These are phyloP conservation scores for Apiospora saccharicola DNA, from an alignment of 2,329 filamentous ascomycete species.

Conservation along the genomic window DNA sequence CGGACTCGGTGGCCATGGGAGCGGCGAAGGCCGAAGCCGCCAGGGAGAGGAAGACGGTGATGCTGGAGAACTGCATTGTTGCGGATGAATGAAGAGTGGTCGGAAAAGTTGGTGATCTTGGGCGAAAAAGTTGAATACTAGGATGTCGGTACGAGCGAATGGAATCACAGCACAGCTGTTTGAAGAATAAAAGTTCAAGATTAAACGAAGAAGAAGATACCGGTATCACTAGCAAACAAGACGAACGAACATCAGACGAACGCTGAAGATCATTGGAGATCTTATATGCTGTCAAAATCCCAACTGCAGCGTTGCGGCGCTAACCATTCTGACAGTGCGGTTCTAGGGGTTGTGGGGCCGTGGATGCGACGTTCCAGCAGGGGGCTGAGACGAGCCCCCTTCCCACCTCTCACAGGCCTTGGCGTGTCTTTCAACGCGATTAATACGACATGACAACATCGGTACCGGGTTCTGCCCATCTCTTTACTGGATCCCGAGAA, in stretches of 20 bases:
- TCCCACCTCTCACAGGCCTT: not conserved
- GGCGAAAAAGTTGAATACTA: too few species aligned
- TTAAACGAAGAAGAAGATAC: not conserved
- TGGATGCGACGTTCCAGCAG: slow-evolving; percentile 21
- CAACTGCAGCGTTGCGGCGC: not conserved
- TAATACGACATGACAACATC: not conserved
- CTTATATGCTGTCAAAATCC: not conserved
- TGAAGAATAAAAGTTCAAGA: not conserved
- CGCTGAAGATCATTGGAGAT: not conserved
- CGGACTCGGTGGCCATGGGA: not conserved
- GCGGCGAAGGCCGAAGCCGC: slow-evolving; percentile 25
- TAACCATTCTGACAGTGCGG: not conserved
- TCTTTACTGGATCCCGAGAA: not conserved
- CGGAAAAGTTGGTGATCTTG: not conserved
- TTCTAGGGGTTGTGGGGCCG: slow-evolving; percentile 9
- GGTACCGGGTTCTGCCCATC: not conserved
- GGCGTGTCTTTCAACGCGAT: not conserved
- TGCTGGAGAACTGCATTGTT: slow-evolving; percentile 28
- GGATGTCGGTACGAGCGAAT: not conserved
- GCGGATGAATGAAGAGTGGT: not conserved
- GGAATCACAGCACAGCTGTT: slow-evolving; percentile 24
- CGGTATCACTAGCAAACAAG: too few species aligned
- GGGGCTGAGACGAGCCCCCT: slow-evolving; percentile 14
- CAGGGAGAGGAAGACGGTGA: slow-evolving; percentile 26
- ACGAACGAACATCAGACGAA: slow-evolving; percentile 16